Percentiles rank a stretch among this genome's conserved stretches.
Evolutionary conservation across 495 filamentous ascomycete species (phyloP).

Genomic region (Aspergillus asperescens): DNA sequence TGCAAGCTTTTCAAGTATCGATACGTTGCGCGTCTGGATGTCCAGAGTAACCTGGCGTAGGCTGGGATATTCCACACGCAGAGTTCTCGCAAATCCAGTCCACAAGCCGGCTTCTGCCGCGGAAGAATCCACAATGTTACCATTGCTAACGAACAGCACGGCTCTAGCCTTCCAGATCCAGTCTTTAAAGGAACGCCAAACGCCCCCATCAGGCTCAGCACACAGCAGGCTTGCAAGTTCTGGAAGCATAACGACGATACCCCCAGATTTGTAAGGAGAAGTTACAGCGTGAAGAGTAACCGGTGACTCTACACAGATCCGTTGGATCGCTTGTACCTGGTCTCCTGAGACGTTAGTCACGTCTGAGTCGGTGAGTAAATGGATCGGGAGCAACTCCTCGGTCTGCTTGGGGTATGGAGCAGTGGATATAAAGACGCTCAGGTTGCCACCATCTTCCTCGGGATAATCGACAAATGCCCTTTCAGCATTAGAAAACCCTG

Average conservation of each 20-base stretch:
- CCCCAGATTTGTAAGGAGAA: neutral
- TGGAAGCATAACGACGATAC: conserved; percentile 10
- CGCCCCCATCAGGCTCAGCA: neutral
- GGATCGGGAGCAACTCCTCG: conserved; percentile 3
- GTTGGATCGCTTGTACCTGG: neutral
- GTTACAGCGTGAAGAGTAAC: neutral
- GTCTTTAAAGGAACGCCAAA: conserved; percentile 3
- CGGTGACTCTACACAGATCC: neutral
- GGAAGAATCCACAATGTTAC: conserved; percentile 1
- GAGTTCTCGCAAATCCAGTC: neutral
- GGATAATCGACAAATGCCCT: conserved; percentile 5
- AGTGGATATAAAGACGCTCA: conserved; percentile 2
- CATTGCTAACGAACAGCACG: conserved; percentile 7
- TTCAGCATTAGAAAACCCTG: conserved; percentile 2
- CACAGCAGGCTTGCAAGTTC: conserved; percentile 6
- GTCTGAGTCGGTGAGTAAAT: neutral
- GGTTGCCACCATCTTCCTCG: conserved; percentile 8
- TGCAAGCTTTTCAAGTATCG: neutral
- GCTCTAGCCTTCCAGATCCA: conserved; percentile 5
- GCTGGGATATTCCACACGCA: conserved; percentile 7
- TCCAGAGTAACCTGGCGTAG: conserved; percentile 7
- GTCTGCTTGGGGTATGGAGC: neutral
- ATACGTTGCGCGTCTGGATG: conserved; percentile 3
- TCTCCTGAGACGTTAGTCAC: neutral
- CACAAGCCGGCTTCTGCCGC: conserved; percentile 9